Evolutionary conservation across 2,329 filamentous ascomycete genomes (phyloP), one percentile per base, ranked within the genome.

Genomic region (Emergomyces africanus): DNA sequence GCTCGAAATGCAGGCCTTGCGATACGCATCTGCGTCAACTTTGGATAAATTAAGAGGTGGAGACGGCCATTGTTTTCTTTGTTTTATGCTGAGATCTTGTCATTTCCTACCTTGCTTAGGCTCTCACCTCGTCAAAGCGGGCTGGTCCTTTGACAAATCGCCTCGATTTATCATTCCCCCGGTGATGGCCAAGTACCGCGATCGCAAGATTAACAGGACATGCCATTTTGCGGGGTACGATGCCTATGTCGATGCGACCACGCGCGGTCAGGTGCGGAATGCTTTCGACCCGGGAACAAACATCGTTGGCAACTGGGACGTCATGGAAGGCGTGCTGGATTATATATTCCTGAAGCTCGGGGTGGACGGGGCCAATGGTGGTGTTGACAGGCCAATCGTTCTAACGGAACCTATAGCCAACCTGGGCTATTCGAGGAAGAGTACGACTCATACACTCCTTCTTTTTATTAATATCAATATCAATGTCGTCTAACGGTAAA

Each of bases 341-440:
- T 96, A 96, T 72, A 82, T 91, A 48, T 99, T 99, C 72, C 80
- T 96, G 65, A 97, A 96, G 75, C 77, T 99, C 58, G 94, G 94
- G 4, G 81, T 99, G 66, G 90, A 95, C 64, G 67, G 74, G 3
- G 78, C 79, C 3, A 83, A 86, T 54, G 89, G 89, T 9, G 79
- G 82, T 28, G 84, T 99, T 62, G 90, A 92, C 67, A 79, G 90
- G 67, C 91, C 92, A 1, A 83, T 99, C 61, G 86, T 99, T 65
- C 90, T 99, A 86, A 99, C 94, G 0, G 94, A 99, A 74, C 86
- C 94, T 0, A 85, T 97, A 60, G 94, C 91, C 33, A 97, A 97
- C 72, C 73, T 96, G 61, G 84, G 83, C 14, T 99, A 99, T 70
- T 87, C 90, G 53, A 80, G 91, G 65, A 92, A 89, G 76, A 92